Percentiles rank a stretch among this genome's conserved stretches.
Evolutionary conservation across 352 stramenopile genomes (phyloP).

Genomic region (Elongisporangium prolatum): DNA sequence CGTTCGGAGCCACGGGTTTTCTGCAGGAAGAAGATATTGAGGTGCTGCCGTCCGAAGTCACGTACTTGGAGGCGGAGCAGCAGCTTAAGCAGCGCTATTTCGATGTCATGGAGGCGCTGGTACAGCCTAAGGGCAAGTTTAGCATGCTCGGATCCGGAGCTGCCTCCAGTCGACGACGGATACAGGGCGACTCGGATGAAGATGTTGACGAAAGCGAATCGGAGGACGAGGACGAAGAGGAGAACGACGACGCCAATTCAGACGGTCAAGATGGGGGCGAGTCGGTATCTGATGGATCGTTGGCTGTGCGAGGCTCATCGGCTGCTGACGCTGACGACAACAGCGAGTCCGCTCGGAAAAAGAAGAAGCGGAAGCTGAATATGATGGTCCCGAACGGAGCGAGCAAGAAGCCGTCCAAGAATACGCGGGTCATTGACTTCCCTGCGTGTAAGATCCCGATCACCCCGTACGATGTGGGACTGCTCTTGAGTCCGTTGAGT

Average conservation of each 20-base stretch:
- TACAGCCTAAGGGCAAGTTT: constrained; percentile 42
- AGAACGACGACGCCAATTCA: constrained; percentile 19
- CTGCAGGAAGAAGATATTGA: constrained; percentile 58
- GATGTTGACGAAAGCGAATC: constrained; percentile 25
- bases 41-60: constrained; percentile 44
- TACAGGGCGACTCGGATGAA: constrained; percentile 15
- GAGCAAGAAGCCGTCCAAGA: constrained; percentile 43
- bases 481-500: constrained; percentile 71
- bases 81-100: constrained; percentile 61
- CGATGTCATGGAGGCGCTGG: constrained; percentile 60
- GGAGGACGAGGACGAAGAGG: constrained; percentile 26
- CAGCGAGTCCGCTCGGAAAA: constrained; percentile 7
- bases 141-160: constrained; percentile 18
- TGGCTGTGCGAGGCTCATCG: not conserved
- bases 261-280: constrained; percentile 22
- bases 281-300: not conserved
- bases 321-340: not conserved
- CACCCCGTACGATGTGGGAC: constrained; percentile 53
- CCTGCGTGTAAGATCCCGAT: constrained; percentile 57
- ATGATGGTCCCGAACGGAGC: constrained; percentile 29
- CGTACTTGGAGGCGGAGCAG: constrained; percentile 47
- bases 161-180: constrained; percentile 7
- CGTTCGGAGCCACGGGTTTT: constrained; percentile 33
- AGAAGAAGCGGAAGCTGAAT: constrained; percentile 61
- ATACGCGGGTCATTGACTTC: constrained; percentile 59